These are phyloP conservation scores for Gaultheria prostrata DNA, from an alignment of 148 eudicot genomes.

Conservation along the genomic window DNA sequence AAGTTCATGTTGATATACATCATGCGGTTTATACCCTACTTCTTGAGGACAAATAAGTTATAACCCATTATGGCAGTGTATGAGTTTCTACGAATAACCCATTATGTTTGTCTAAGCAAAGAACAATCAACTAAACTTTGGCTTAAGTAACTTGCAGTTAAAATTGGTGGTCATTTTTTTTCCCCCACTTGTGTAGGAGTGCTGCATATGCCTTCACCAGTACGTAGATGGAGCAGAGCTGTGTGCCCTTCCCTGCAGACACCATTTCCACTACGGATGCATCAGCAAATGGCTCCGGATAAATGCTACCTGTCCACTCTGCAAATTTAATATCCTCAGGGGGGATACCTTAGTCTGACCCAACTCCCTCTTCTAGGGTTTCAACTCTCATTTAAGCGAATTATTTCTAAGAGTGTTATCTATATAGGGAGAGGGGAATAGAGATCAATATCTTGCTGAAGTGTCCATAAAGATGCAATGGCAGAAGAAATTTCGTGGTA, in stretches of 20 bases:
- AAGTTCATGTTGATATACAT: not conserved
- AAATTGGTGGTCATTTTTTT: not conserved
- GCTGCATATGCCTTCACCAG: constrained; percentile 65
- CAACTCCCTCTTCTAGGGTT: not conserved
- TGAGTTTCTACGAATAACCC: no score
- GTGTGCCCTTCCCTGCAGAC: constrained; percentile 70
- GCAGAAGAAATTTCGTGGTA: not conserved
- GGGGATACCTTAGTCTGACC: constrained; percentile 46
- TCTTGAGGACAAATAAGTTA: not conserved
- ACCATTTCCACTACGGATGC: constrained; percentile 66
- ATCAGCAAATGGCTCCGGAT: constrained; percentile 68
- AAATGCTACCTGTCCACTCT: constrained; percentile 75
- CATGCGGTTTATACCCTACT: not conserved
- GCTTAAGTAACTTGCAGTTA: not conserved
- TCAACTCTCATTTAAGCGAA: not conserved
- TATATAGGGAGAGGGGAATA: not conserved
- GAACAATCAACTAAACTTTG: not conserved
- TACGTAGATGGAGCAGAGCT: constrained; percentile 65
- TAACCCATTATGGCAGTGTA: not conserved
- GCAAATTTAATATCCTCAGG: constrained; percentile 63
- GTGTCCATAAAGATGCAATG: not conserved
- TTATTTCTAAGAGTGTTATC: no score
- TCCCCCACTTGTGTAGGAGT: constrained; percentile 41
- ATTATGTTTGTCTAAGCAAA: not conserved
- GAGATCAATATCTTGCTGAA: not conserved